A percentile compares a stretch with the other conserved stretches of the same genome.
phyloP scores from a whole-genome alignment of 306 rosid species.

The Medicago truncatula region MtrunA17r5.0-ANR NC_053045.1:100001-100500 shows the following conservation, averaged over 20 bases:
- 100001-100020: conserved; percentile 82
- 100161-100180: no score
- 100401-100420: neutral
- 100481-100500: conserved; percentile 72
- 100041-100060: conserved; percentile 38
- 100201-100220: no score
- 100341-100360: conserved; percentile 76
- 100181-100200: neutral
- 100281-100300: conserved; percentile 66
- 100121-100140: conserved; percentile 2
- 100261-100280: neutral
- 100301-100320: conserved; percentile 70
- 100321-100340: conserved; percentile 78
- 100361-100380: conserved; percentile 59
- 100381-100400: conserved; percentile 12
- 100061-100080: conserved; percentile 19
- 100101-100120: neutral
- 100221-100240: no score
- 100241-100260: no score
- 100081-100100: conserved; percentile 17
- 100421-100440: neutral
- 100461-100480: conserved; percentile 76
- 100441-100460: conserved; percentile 68
- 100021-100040: conserved; percentile 85
- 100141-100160: neutral